Percentiles rank a stretch among this genome's conserved stretches.
Evolutionary conservation across 148 eudicot species (phyloP).

Genomic region (Amaranthus hypochondriacus): DNA sequence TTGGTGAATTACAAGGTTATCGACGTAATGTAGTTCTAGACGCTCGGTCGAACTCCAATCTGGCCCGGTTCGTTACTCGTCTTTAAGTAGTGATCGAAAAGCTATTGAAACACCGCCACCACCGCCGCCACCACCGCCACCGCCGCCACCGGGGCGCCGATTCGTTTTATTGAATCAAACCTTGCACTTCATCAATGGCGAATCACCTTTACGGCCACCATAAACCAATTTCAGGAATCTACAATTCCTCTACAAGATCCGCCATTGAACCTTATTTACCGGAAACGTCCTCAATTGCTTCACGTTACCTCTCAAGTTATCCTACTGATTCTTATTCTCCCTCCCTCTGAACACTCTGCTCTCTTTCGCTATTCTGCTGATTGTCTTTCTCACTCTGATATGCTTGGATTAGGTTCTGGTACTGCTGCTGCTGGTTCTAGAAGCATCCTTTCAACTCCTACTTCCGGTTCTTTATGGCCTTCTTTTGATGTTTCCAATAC

Average conservation of each 20-base stretch:
- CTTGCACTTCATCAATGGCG: conserved; percentile 16
- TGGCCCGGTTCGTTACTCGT: too few relatives aligned
- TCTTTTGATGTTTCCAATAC: conserved; percentile 19
- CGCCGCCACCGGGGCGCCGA: too few relatives aligned
- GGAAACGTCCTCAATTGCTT: conserved; percentile 25
- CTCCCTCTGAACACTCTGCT: conserved; percentile 10
- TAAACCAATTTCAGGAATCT: conserved; percentile 15
- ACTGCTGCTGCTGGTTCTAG: conserved; percentile 17
- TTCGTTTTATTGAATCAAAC: too few relatives aligned
- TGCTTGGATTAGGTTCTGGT: conserved; percentile 3
- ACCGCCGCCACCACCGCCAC: too few relatives aligned
- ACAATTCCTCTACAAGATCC: conserved; percentile 31
- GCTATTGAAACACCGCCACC: too few relatives aligned
- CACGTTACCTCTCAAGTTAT: conserved; percentile 31
- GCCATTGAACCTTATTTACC: conserved; percentile 25
- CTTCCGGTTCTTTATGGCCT: conserved; percentile 11
- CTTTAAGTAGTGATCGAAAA: too few relatives aligned
- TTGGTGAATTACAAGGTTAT: too few relatives aligned
- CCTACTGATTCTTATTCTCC: conserved; percentile 11
- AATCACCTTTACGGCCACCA: conserved; percentile 18
- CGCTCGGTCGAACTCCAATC: too few relatives aligned
- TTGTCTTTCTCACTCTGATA: conserved; percentile 3
- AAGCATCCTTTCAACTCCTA: conserved; percentile 16
- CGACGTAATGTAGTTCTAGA: too few relatives aligned
- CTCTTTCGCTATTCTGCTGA: background rate